Base-by-base conservation (phyloP, 352 stramenopile species). In the Globisporangium sylvaticum region DNA sequence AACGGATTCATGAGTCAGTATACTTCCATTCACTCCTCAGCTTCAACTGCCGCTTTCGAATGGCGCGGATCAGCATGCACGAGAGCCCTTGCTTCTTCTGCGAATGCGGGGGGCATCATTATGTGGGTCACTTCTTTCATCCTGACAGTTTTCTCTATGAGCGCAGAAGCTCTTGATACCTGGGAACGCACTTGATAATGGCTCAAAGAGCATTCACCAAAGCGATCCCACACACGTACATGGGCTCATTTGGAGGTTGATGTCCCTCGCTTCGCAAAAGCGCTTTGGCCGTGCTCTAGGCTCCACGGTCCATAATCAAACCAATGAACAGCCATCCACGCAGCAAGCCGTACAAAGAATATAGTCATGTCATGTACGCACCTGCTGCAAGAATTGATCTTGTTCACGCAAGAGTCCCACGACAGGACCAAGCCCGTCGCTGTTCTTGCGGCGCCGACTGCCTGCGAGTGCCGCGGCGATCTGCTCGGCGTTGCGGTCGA, bases 401-500 rank as follows among this genome's bases (percentile, higher is more conserved):
- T 92, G 84, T 61, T 92, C 84, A 31, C 74, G 76, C 50, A 92
- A 65, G 6, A 92, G 71, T 58, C 79, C 69, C 48, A 80, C 81
- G 24, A 87, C 78, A 14, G 65, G 78, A 34, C 66, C 69, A 32
- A 67, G 59, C 14, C 62, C 56, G 56, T 68, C 63, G 8, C 55
- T 64, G 22, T 20, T 46, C 37, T 70, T 73, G 46, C 64, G 75
- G 59, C 54, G 54, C 12, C 73, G 78, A 29, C 70, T 81, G 58
- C 78, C 72, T 18, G 73, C 67, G 59, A 93, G 62, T 58, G 81
- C 75, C 54, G 71, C 65, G 46, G 85, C 82, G 58, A 91, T 89
- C 58, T 85, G 85, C 62, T 91, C 68, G 53, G 80, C 83, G 68
- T 94, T 94, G 57, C 81, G 79, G 69, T 91, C 79, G 34, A 90